Percentiles rank a stretch among this genome's conserved stretches.
phyloP scores from a whole-genome alignment of 345 rosid genomes.

The Boechera retrofracta region DNA sequence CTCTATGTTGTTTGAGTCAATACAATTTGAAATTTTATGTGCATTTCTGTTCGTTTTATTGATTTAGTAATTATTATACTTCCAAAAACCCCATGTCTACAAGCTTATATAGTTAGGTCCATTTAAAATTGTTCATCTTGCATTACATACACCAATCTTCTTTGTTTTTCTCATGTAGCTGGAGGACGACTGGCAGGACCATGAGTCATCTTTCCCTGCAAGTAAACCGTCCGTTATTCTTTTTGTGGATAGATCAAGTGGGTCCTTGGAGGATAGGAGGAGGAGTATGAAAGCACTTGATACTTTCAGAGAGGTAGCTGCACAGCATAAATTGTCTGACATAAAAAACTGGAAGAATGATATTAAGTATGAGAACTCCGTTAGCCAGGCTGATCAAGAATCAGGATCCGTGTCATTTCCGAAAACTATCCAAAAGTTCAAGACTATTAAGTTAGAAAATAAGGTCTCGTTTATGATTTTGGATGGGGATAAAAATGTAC shows the following conservation, averaged over 20 bases:
- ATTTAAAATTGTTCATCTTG: background rate
- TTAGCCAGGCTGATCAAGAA: conserved; percentile 48
- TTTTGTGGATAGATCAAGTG: conserved; percentile 83
- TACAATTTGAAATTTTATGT: conserved; percentile 5
- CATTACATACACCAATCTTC: conserved; percentile 22
- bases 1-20: conserved; percentile 18
- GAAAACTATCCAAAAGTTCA: conserved; percentile 49
- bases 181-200: conserved; percentile 56
- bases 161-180: conserved; percentile 57
- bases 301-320: conserved; percentile 67
- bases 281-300: conserved; percentile 70
- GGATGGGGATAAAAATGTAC: conserved; percentile 65
- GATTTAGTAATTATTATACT: background rate
- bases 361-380: conserved; percentile 46
- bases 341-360: conserved; percentile 41
- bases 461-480: conserved; percentile 74
- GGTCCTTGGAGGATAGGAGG: conserved; percentile 57
- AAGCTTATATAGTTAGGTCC: conserved; percentile 23
- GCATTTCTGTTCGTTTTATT: conserved; percentile 10
- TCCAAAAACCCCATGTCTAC: background rate
- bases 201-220: conserved; percentile 63
- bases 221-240: conserved; percentile 76
- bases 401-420: conserved; percentile 53
- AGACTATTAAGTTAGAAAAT: conserved; percentile 57
- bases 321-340: conserved; percentile 48